These are phyloP conservation scores for Berkeleyomyces rouxiae DNA, from an alignment of 2,329 filamentous ascomycete species.

Conservation along the genomic window DNA sequence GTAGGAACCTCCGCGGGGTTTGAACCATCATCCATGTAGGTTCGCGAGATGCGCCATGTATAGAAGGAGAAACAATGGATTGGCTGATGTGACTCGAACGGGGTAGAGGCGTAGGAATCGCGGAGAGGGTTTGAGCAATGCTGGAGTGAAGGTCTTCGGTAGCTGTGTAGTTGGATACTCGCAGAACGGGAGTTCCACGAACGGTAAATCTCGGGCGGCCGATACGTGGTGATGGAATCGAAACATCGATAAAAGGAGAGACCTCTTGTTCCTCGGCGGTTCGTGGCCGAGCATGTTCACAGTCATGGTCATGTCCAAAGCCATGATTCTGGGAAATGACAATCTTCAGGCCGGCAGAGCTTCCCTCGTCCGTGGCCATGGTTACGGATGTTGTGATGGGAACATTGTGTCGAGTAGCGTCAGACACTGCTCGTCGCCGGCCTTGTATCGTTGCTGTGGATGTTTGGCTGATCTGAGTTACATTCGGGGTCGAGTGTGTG, in stretches of 20 bases:
- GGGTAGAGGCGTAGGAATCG: constrained; percentile 3
- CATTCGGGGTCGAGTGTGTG: background rate
- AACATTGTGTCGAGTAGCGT: constrained; percentile 55
- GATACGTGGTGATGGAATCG: constrained; percentile 71
- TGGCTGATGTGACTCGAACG: constrained; percentile 8
- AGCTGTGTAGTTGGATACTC: constrained; percentile 65
- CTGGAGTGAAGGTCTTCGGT: constrained; percentile 39
- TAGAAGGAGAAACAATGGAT: constrained; percentile 1
- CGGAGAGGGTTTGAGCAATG: background rate
- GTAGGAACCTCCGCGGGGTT: constrained; percentile 7
- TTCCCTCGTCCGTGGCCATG: constrained; percentile 31
- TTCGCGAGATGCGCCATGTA: constrained; percentile 10
- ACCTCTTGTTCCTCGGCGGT: constrained; percentile 38
- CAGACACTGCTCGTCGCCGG: constrained; percentile 53
- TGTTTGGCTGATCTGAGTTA: background rate
- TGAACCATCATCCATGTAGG: constrained; percentile 13
- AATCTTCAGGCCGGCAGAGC: constrained; percentile 55
- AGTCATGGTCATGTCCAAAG: background rate
- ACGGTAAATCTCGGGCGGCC: constrained; percentile 68
- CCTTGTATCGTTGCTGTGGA: background rate
- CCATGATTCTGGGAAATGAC: constrained; percentile 47
- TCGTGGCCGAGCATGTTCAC: background rate
- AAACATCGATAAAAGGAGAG: constrained; percentile 43
- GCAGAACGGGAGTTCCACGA: constrained; percentile 58
- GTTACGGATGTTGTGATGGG: constrained; percentile 23